Evolutionary conservation across 495 filamentous ascomycete genomes (phyloP).

Genomic region (Usnea hakonensis): DNA sequence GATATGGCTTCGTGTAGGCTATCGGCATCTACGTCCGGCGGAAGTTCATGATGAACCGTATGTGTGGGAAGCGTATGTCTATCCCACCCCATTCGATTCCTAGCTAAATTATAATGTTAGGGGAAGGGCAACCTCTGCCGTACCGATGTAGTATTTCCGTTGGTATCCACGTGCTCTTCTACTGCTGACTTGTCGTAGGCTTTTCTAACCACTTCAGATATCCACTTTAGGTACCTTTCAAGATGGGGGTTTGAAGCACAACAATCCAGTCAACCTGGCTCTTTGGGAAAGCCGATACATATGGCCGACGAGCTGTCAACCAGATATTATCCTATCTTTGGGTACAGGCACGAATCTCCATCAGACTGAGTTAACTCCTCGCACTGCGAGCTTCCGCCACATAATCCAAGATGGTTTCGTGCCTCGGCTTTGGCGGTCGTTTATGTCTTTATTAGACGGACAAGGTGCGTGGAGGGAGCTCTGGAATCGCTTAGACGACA

Average conservation of each 20-base stretch:
- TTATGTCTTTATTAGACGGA: conserved; percentile 26
- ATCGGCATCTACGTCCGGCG: conserved; percentile 12
- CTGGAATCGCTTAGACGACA: conserved; percentile 6
- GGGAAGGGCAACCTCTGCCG: conserved; percentile 27
- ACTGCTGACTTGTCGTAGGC: background rate
- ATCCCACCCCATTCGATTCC: too few relatives aligned
- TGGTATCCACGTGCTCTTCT: background rate
- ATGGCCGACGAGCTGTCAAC: conserved; percentile 19
- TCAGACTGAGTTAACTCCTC: conserved; percentile 8
- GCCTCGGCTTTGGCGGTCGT: conserved; percentile 21
- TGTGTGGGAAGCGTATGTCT: conserved; percentile 26
- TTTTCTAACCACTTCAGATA: conserved; percentile 1
- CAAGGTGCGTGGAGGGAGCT: conserved; percentile 14
- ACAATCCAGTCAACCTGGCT: conserved; percentile 31
- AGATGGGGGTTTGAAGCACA: conserved; percentile 31
- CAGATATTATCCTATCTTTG: conserved; percentile 27
- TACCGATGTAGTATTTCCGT: conserved; percentile 21
- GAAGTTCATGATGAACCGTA: conserved; percentile 18
- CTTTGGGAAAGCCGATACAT: conserved; percentile 25
- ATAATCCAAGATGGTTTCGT: conserved; percentile 21
- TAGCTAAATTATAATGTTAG: conserved; percentile 6
- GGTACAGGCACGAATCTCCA: conserved; percentile 24
- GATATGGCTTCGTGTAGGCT: conserved; percentile 12
- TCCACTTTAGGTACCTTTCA: conserved; percentile 2
- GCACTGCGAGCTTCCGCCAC: conserved; percentile 8